phyloP scores from a whole-genome alignment of 805 yeast species.

The Wilhelminamyces savonicus region DNA sequence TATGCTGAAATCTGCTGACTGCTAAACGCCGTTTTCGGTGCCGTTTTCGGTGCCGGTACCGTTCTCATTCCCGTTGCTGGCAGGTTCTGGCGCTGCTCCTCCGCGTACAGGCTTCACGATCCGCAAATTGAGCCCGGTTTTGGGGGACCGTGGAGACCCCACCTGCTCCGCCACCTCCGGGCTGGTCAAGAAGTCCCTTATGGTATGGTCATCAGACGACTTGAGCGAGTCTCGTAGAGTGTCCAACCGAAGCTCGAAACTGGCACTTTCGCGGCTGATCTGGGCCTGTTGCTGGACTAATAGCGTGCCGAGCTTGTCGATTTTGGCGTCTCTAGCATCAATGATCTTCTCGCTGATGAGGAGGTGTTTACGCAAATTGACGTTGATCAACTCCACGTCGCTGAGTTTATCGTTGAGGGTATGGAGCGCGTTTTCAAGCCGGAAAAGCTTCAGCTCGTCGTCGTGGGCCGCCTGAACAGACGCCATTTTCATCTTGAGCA shows the following conservation, averaged over 20 bases:
- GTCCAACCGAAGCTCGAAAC: conserved; percentile 41
- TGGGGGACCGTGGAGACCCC: conserved; percentile 23
- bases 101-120: conserved; percentile 62
- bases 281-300: conserved; percentile 45
- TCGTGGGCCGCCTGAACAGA: conserved; percentile 25
- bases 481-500: conserved; percentile 23
- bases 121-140: conserved; percentile 47
- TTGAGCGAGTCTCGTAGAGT: conserved; percentile 4
- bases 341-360: conserved; percentile 49
- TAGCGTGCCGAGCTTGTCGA: conserved; percentile 45
- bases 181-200: too few species aligned
- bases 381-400: conserved; percentile 59
- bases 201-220: too few species aligned
- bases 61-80: too few species aligned
- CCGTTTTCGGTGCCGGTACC: too few species aligned
- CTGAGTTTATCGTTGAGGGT: conserved; percentile 52
- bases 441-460: conserved; percentile 44
- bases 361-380: conserved; percentile 49
- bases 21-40: too few species aligned
- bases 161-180: too few species aligned
- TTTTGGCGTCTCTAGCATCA: conserved; percentile 51
- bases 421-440: conserved; percentile 52
- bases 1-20: too few species aligned
- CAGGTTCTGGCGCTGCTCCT: too few species aligned
- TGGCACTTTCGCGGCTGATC: conserved; percentile 41